phyloP scores from a whole-genome alignment of 2,329 filamentous ascomycete species.

The Aspergillus ochraceoroseus region DNA sequence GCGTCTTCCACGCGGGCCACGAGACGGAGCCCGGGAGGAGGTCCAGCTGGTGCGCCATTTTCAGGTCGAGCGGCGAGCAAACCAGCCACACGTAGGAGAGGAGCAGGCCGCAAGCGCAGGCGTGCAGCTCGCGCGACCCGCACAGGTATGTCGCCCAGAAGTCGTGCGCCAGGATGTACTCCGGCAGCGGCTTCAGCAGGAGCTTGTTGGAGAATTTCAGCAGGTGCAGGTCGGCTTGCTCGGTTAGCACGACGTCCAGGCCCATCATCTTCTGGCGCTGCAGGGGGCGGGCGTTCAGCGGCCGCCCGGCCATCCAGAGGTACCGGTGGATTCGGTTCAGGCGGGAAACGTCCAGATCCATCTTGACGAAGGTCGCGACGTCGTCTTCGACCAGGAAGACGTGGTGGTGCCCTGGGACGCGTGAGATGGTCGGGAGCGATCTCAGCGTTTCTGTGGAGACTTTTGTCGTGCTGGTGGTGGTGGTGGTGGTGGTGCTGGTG shows the following conservation, averaged over 20 bases:
- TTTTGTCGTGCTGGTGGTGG: too few relatives aligned
- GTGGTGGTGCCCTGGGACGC: too few relatives aligned
- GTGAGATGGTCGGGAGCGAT: too few relatives aligned
- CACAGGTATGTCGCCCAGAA: slow-evolving; percentile 25
- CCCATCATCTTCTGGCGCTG: slow-evolving; percentile 16
- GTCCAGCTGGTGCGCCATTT: slow-evolving; percentile 29
- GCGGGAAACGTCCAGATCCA: too few relatives aligned
- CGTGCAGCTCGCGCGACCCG: slow-evolving; percentile 20
- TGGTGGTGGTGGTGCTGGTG: too few relatives aligned
- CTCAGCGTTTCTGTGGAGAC: too few relatives aligned
- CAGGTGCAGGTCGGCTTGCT: slow-evolving; percentile 26
- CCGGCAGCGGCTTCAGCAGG: slow-evolving; percentile 29
- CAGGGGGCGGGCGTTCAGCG: slow-evolving; percentile 16
- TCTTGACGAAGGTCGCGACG: too few relatives aligned
- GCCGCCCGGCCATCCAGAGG: slow-evolving; percentile 5
- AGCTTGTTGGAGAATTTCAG: slow-evolving; percentile 21
- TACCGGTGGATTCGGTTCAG: neutral
- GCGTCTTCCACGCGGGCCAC: slow-evolving; percentile 41
- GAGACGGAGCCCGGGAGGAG: slow-evolving; percentile 33
- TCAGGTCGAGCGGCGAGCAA: slow-evolving; percentile 38
- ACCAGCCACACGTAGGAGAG: slow-evolving; percentile 43
- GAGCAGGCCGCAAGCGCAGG: slow-evolving; percentile 37
- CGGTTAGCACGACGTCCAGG: slow-evolving; percentile 24
- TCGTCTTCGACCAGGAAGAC: too few relatives aligned
- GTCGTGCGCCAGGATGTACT: slow-evolving; percentile 21